phyloP scores from a whole-genome alignment of 2,329 filamentous ascomycete genomes.

The Fusarium tupiense region DNA sequence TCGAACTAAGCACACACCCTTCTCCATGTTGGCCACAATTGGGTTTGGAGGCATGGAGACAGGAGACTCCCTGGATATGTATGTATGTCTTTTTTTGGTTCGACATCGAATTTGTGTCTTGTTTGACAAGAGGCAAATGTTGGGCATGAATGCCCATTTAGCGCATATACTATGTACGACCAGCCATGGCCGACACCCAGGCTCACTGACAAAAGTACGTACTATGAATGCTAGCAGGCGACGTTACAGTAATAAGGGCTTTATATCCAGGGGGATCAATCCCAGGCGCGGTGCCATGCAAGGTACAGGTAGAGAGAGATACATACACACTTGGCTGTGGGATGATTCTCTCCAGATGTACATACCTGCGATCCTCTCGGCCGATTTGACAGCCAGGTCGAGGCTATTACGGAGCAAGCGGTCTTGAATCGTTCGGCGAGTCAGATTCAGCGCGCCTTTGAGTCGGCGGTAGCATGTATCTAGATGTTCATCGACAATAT shows the following conservation, averaged over 20 bases:
- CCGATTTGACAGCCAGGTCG: conserved; percentile 31
- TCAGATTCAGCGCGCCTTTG: conserved; percentile 43
- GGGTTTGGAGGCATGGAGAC: neutral
- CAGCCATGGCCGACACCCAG: conserved; percentile 4
- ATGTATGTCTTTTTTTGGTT: neutral
- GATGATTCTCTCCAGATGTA: conserved; percentile 6
- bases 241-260: conserved; percentile 22
- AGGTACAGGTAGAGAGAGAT: conserved; percentile 17
- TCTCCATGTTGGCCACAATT: neutral
- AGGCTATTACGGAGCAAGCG: conserved; percentile 16
- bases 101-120: conserved; percentile 11
- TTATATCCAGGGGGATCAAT: conserved; percentile 8
- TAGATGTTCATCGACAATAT: neutral
- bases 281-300: conserved; percentile 1
- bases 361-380: conserved; percentile 31
- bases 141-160: conserved; percentile 32
- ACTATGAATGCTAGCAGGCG: conserved; percentile 22
- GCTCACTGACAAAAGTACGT: conserved; percentile 26
- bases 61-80: neutral
- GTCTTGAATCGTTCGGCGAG: conserved; percentile 34
- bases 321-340: neutral
- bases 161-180: conserved; percentile 8
- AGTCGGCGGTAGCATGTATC: conserved; percentile 17
- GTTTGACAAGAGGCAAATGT: conserved; percentile 30
- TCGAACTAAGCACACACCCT: neutral